Base-by-base conservation (phyloP, 768 basidiomycete species). In the Leccinum subgranulosum region DNA sequence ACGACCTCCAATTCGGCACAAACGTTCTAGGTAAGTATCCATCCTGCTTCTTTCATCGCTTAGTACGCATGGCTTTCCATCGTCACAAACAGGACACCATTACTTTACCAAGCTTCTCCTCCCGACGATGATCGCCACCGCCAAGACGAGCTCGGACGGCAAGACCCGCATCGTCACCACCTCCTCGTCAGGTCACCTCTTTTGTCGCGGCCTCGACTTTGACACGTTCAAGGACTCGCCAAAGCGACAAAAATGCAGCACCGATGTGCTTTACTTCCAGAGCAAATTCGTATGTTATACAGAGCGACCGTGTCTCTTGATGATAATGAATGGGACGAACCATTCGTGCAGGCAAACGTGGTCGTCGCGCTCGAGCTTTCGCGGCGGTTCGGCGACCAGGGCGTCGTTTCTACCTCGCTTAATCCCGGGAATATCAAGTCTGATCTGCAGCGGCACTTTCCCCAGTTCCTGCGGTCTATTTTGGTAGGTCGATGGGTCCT, bases 71-170 rank as follows among this genome's bases (percentile, higher is more conserved):
- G 36, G 2, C 17, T 19, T 19, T 39, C 17, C 36, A 39, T 39
- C n/a, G 15, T 36, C 45, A 17, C 25, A 1, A 23, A 3, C 58
- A 83, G 85, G 87, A 2, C 87, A 84, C 64, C 84, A 79, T 64
- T 78, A 82, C 63, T 76, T 89, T 55, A 87, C 84, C 2, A 72
- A 74, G 46, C 73, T 79, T 14, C 76, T 86, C 23, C 76, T 86
- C 25, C 82, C 83, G 4, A 73, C 73, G 4, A 73, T 84, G 27
- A 64, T 77, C 21, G 71, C 73, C 4, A 77, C 75, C 2, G 75
- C 78, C 21, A 71, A 69, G 41, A 62, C 69, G 6, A 67, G 76
- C 6, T 66, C 76, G 1, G 77, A 78, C 28, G 71, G 75, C 49
- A 77, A 77, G 46, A 67, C 76, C 4, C 81, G 84, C 39, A 66